Conservation (phyloP, 768 basidiomycete genomes). For the Butyriboletus loyo region DNA sequence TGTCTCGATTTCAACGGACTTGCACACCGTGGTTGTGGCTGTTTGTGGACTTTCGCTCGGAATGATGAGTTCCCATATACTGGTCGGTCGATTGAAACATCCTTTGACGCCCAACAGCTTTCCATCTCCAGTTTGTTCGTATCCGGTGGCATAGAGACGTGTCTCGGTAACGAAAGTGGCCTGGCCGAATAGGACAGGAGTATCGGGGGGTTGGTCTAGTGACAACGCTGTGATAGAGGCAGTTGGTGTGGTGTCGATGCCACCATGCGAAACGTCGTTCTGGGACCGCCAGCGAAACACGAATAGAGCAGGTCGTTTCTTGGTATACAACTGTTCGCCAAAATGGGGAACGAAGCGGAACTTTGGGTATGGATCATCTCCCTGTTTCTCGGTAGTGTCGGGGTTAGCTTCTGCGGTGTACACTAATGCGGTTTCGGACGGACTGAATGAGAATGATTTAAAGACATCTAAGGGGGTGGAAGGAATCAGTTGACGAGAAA, state of each 20-base stretch:
- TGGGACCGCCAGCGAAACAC: conserved; percentile 45
- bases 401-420: conserved; percentile 60
- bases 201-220: conserved; percentile 1
- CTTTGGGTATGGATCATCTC: conserved; percentile 33
- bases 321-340: conserved; percentile 59
- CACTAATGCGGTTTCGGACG: conserved; percentile 48
- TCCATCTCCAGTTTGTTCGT: conserved; percentile 54
- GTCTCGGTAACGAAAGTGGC: conserved; percentile 46
- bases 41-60: conserved; percentile 1
- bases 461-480: conserved; percentile 44
- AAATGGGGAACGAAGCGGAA: conserved; percentile 58
- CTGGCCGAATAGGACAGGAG: conserved; percentile 50
- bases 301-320: conserved; percentile 52
- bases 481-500: background rate
- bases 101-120: conserved; percentile 55
- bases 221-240: conserved; percentile 11
- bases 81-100: conserved; percentile 58
- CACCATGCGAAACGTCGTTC: background rate
- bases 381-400: conserved; percentile 15
- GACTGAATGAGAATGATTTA: conserved; percentile 51
- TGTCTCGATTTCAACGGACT: conserved; percentile 36
- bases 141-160: conserved; percentile 57
- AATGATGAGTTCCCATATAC: conserved; percentile 52
- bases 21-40: conserved; percentile 13
- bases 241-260: conserved; percentile 8